Base-by-base conservation (phyloP, 2,329 filamentous ascomycete species). In the Bretziella fagacearum region DNA sequence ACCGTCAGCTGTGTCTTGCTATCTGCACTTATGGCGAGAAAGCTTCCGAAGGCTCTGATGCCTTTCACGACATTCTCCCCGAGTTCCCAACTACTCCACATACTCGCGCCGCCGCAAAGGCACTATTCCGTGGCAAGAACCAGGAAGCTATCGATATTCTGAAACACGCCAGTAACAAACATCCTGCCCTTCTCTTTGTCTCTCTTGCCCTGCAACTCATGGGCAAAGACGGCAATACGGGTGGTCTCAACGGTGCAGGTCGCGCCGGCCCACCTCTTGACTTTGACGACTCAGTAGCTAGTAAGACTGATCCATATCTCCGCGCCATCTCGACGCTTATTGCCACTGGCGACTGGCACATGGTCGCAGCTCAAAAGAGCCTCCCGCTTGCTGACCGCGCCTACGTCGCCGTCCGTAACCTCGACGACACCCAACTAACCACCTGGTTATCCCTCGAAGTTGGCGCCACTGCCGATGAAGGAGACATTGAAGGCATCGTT, bases 261-360 rank as follows among this genome's bases (percentile, higher is more conserved):
- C 54, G 65, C 3, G 61, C 61, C 35, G 67, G 67, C 51, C 66
- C 68, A 52, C 64, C 71, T 51, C 64, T 77, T 20, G 72, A 76
- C 54, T 73, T 76, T 54, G 73, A 77, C 56, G 70, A 73, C 48
- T 64, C 65, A 2, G 66, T 74, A 11, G 72, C 76, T 22, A 74
- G 71, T 50, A 73, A 80, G 51, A 77, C 79, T 0, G 82, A 91
- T 55, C 79, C 83, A 0, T 89, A 87, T 57, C 70, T 91, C 20
- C 79, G 83, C 47, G 83, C 82, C 4, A 80, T 91, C 41, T 83
- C 84, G 20, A 77, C 79, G 2, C 77, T 84, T 53, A 82, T 91
- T 51, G 77, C 79, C 7, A 84, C 78, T 0, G 79, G 80, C 3
- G 73, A 85, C 58, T 91, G 84, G 84, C 66, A 72, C 15, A 71